Percentiles rank a stretch among this genome's conserved stretches.
phyloP scores from a whole-genome alignment of 164 flowering plant genomes.

The Berberis thunbergii region DNA sequence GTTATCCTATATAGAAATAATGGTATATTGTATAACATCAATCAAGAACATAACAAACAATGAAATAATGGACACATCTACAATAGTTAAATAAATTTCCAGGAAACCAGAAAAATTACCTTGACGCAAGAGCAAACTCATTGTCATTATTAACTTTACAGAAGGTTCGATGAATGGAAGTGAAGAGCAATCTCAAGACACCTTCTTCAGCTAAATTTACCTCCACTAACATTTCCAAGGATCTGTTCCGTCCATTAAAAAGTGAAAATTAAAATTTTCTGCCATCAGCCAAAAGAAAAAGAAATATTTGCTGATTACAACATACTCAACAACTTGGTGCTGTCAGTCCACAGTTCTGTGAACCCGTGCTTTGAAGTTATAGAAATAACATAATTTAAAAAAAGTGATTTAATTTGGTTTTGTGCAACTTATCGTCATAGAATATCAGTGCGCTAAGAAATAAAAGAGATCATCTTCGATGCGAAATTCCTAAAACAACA shows the following conservation, averaged over 20 bases:
- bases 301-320: neutral
- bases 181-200: slow-evolving; percentile 66
- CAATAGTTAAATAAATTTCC: neutral
- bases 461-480: too few relatives aligned
- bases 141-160: slow-evolving; percentile 50
- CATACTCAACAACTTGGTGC: neutral
- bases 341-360: too few relatives aligned
- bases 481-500: too few relatives aligned
- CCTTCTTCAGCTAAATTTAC: slow-evolving; percentile 89
- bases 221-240: slow-evolving; percentile 68
- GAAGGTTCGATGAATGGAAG: slow-evolving; percentile 51
- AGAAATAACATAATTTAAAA: too few relatives aligned
- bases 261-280: neutral
- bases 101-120: slow-evolving; percentile 26
- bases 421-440: too few relatives aligned
- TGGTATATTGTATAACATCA: too few relatives aligned
- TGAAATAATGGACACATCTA: neutral
- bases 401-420: too few relatives aligned
- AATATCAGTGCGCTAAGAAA: too few relatives aligned
- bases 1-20: too few relatives aligned
- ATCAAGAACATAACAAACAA: neutral
- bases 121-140: slow-evolving; percentile 71
- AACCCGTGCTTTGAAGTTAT: too few relatives aligned
- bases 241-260: slow-evolving; percentile 37
- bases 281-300: neutral